phyloP scores from a whole-genome alignment of 495 filamentous ascomycete species.

The Aspergillus carlsbadensis region DNA sequence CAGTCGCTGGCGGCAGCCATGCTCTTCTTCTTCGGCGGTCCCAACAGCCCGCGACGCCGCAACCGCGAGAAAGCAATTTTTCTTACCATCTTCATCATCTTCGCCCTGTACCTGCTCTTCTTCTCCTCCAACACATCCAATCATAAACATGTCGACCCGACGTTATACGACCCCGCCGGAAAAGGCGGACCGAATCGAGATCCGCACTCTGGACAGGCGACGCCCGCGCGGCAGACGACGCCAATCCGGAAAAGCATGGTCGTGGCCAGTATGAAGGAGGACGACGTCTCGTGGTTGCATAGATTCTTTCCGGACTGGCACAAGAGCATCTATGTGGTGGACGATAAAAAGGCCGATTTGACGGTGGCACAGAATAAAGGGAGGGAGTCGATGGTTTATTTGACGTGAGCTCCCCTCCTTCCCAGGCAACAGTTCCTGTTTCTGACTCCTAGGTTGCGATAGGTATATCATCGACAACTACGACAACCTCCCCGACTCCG shows the following conservation, averaged over 20 bases:
- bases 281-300: constrained; percentile 58
- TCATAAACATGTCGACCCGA: constrained; percentile 18
- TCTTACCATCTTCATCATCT: constrained; percentile 41
- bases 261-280: constrained; percentile 51
- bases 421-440: constrained; percentile 30
- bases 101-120: constrained; percentile 41
- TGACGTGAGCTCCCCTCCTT: constrained; percentile 50
- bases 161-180: constrained; percentile 23
- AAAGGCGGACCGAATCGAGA: constrained; percentile 18
- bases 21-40: constrained; percentile 40
- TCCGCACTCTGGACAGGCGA: constrained; percentile 26
- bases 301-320: constrained; percentile 48
- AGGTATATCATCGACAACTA: constrained; percentile 68
- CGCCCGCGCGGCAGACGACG: constrained; percentile 22
- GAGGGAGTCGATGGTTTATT: constrained; percentile 58
- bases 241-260: constrained; percentile 48
- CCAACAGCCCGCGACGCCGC: constrained; percentile 41
- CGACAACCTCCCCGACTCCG: constrained; percentile 54
- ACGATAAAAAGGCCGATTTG: constrained; percentile 45
- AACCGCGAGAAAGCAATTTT: constrained; percentile 43
- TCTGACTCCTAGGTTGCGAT: background rate
- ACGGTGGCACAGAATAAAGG: constrained; percentile 54
- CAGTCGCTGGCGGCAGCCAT: constrained; percentile 23
- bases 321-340: constrained; percentile 53
- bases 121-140: constrained; percentile 31